phyloP scores from a whole-genome alignment of 805 yeast species.

The Nakazawaea ernobii region DNA sequence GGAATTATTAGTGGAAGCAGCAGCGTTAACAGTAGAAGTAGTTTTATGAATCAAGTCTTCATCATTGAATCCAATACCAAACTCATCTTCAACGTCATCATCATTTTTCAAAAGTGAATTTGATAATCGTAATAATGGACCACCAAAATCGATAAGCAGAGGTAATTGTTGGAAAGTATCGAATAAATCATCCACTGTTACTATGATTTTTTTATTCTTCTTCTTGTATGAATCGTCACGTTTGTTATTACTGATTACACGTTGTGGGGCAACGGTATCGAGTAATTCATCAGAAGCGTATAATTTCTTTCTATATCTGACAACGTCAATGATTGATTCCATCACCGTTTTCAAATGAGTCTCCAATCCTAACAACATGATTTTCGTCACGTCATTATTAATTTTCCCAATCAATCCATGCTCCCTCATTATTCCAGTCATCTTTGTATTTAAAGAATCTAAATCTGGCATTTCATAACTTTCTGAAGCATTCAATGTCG shows the following conservation, averaged over 20 bases:
- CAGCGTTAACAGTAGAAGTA: background rate
- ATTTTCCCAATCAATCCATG: slow-evolving; percentile 81
- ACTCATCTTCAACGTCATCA: slow-evolving; percentile 27
- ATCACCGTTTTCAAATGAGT: slow-evolving; percentile 68
- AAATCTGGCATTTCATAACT: slow-evolving; percentile 78
- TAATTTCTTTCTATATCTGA: slow-evolving; percentile 51
- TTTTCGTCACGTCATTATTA: slow-evolving; percentile 72
- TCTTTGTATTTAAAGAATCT: slow-evolving; percentile 57
- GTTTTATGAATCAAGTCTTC: too few relatives aligned
- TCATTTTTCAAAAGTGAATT: slow-evolving; percentile 52
- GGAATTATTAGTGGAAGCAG: background rate
- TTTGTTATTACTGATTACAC: background rate
- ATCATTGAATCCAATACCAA: background rate
- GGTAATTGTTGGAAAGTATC: slow-evolving; percentile 63
- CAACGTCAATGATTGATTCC: slow-evolving; percentile 69
- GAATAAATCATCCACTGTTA: slow-evolving; percentile 62
- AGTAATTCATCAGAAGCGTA: slow-evolving; percentile 31
- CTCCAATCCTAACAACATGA: slow-evolving; percentile 77
- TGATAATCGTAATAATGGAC: slow-evolving; percentile 48
- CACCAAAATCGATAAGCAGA: slow-evolving; percentile 61
- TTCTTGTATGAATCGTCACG: slow-evolving; percentile 13
- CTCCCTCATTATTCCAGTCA: slow-evolving; percentile 82
- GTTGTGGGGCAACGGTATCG: slow-evolving; percentile 11
- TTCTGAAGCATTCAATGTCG: slow-evolving; percentile 75
- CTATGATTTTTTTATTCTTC: slow-evolving; percentile 28